phyloP scores from a whole-genome alignment of 495 filamentous ascomycete genomes.

The Daldinia decipiens region DNA sequence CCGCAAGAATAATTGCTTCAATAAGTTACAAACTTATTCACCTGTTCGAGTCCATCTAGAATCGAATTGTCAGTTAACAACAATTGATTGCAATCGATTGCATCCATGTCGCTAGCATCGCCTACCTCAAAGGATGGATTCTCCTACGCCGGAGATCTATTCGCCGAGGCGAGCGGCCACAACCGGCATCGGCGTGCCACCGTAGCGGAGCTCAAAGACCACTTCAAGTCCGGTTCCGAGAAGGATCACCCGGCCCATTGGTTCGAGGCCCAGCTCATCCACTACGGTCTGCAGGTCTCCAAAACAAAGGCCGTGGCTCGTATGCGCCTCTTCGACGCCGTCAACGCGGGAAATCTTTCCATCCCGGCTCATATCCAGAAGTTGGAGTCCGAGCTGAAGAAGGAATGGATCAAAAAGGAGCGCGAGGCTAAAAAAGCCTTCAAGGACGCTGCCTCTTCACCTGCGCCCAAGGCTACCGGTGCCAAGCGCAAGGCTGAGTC shows the following conservation, averaged over 20 bases:
- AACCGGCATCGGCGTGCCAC: conserved; percentile 63
- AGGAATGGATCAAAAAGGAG: conserved; percentile 60
- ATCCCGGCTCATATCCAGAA: conserved; percentile 53
- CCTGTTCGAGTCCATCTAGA: not conserved
- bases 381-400: conserved; percentile 64
- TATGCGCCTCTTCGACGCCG: conserved; percentile 63
- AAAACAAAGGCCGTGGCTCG: conserved; percentile 66
- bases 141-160: conserved; percentile 52
- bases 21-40: not conserved
- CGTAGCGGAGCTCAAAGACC: conserved; percentile 56
- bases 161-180: conserved; percentile 57
- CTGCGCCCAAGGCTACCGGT: not conserved
- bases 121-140: conserved; percentile 46
- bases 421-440: conserved; percentile 57
- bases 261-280: conserved; percentile 68
- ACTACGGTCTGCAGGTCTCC: conserved; percentile 65
- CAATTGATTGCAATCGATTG: not conserved
- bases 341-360: conserved; percentile 55
- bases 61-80: not conserved
- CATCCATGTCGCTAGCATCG: conserved; percentile 47
- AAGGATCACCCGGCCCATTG: conserved; percentile 64
- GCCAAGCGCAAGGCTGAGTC: conserved; percentile 51
- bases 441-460: conserved; percentile 17
- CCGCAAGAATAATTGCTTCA: not conserved
- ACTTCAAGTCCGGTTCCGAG: conserved; percentile 53